Percentiles rank a stretch among this genome's conserved stretches.
These are phyloP conservation scores for Fusarium denticulatum DNA, from an alignment of 2,329 filamentous ascomycete species.

Conservation along the genomic window DNA sequence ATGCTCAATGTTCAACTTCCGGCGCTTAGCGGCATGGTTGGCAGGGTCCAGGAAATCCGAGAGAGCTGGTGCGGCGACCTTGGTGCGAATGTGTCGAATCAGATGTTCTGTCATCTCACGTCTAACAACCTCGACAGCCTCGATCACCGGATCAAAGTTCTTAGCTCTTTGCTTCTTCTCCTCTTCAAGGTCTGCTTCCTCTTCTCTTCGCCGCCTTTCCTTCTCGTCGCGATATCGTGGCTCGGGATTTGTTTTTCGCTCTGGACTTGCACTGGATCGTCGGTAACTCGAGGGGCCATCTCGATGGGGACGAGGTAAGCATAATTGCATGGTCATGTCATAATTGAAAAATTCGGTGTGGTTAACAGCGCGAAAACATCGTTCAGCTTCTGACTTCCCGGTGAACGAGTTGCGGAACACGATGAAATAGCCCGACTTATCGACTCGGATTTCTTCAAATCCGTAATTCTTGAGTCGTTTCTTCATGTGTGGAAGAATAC, in stretches of 20 bases:
- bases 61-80: conserved; percentile 83
- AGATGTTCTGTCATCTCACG: conserved; percentile 87
- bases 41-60: conserved; percentile 84
- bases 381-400: conserved; percentile 82
- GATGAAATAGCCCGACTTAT: conserved; percentile 89
- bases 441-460: conserved; percentile 83
- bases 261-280: conserved; percentile 51
- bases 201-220: conserved; percentile 73
- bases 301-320: conserved; percentile 45
- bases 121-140: conserved; percentile 81
- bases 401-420: conserved; percentile 82
- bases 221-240: conserved; percentile 63
- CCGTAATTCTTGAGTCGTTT: conserved; percentile 86
- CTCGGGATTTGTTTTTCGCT: conserved; percentile 41
- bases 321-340: conserved; percentile 87
- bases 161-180: conserved; percentile 89
- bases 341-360: conserved; percentile 91
- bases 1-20: conserved; percentile 80
- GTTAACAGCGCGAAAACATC: conserved; percentile 82
- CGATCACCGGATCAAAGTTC: conserved; percentile 88
- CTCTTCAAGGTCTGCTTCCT: conserved; percentile 84
- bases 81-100: conserved; percentile 86
- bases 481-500: conserved; percentile 89
- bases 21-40: conserved; percentile 81
- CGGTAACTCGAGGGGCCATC: conserved; percentile 40